Evolutionary conservation across 148 eudicot species (phyloP).

Genomic region (Agrostemma githago): DNA sequence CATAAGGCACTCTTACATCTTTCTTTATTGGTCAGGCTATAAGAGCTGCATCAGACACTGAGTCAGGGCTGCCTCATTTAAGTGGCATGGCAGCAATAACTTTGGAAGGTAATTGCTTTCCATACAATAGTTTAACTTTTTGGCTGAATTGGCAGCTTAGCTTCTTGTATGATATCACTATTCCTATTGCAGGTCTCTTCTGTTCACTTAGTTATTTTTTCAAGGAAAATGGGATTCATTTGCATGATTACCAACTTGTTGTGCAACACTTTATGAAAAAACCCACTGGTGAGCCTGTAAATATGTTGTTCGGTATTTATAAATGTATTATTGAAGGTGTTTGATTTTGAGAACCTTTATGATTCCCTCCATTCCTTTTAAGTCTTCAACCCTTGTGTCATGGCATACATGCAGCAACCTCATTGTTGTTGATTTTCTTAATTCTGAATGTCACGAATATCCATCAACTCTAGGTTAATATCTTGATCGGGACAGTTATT

Average conservation of each 20-base stretch:
- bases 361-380: background rate
- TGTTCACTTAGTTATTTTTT: conserved; percentile 74
- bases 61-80: conserved; percentile 54
- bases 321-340: background rate
- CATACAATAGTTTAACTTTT: conserved; percentile 5
- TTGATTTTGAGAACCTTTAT: conserved; percentile 1
- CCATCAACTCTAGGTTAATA: conserved; percentile 1
- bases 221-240: conserved; percentile 54
- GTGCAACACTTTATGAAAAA: conserved; percentile 45
- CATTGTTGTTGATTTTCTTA: background rate
- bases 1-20: conserved; percentile 6
- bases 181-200: conserved; percentile 56
- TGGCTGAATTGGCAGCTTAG: conserved; percentile 1
- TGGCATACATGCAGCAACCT: background rate
- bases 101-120: conserved; percentile 60
- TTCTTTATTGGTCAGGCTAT: conserved; percentile 50
- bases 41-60: conserved; percentile 74
- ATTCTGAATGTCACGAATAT: background rate
- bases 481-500: background rate
- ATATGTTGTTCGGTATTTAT: background rate
- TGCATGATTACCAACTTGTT: conserved; percentile 70
- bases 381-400: background rate
- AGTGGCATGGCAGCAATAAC: conserved; percentile 59
- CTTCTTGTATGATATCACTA: conserved; percentile 17
- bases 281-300: conserved; percentile 54